Base-by-base conservation (phyloP, 768 basidiomycete species). In the Leccinellum albellum region DNA sequence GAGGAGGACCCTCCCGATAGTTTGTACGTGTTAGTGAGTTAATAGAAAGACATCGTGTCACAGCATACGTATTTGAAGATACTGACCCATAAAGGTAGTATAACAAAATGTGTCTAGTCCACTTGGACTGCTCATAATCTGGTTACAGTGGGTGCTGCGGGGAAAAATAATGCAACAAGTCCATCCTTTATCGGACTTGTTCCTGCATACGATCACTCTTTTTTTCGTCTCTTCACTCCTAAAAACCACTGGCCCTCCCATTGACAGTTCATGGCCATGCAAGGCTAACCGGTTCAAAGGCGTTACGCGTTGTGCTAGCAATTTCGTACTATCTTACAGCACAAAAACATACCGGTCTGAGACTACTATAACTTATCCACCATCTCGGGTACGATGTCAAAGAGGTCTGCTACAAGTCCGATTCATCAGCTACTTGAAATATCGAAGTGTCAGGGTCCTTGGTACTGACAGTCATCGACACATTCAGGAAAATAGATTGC, bases 361-460 rank as follows among this genome's bases (percentile, higher is more conserved):
- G 55, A 72, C 64, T 74, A 70, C 75, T 95, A 87, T 56, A 98
- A 72, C 76, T 97, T 94, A 75, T 94, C 83, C 32, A 89, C 83
- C 53, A 99, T 74, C 74, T 97, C 86, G 0, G 97, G 97, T 3
- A 98, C 94, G 40, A 79, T 92, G 29, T 95, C 87, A 66, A 88
- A 99, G 47, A 98, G 77, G 71, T 99, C 97, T 35, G 86, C 96
- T 4, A 97, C 94, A 15, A 99, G 83, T 1, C 96, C 96, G 14
- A 88, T n/a, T n/a, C 83, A 72, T 99, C 97, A 17, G 97, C 97
- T 3, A 99, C 90, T 74, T 98, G 96, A 84, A 98, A 98, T 68
- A 99, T 99, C 1, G 97, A 97, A 9, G 97, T 97, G 66, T 99
- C 97, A 42, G 93, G 82, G 69, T 98, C 96, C 92, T 95, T 64